Evolutionary conservation across 169 alveolate genomes (phyloP), one percentile per base, ranked within the genome.

Genomic region (Ichthyophthirius multifiliis): DNA sequence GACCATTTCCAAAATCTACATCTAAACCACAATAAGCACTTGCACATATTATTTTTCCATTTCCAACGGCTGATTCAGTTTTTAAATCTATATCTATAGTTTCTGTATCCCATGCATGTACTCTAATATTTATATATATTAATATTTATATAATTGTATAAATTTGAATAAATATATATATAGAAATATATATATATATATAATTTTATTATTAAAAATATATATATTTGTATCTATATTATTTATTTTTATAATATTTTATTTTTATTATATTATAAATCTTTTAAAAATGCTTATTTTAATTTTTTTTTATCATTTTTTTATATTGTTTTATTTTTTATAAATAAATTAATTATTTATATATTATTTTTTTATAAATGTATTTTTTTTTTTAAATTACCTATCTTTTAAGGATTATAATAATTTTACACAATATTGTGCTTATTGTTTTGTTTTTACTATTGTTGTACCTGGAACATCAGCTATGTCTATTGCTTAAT

Each of bases 31-130:
- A 74, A 83, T 88, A 92, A 15, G 89, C 90, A 23, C 92, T 44
- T 16, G 95, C 95, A 76, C 95, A 92, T 3, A 92, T 88, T 23
- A 90, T 71, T 16, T 43, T 81, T 18, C 96, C 96, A 35, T 83
- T 85, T n/a, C 91, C 91, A 4, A 89, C 87, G 12, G 94, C 92
- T 45, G 83, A 64, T 71, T 90, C 91, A 35, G 47, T 86, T 39
- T 90, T 92, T 9, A 80, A 87, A 76, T 92, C 92, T 5, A 92
- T 48, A 43, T 83, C 88, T 30, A 86, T 85, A 27, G 96, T 92
- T 85, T 92, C 96, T 9, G 96, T 90, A 86, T 92, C 96, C 94
- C 96, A 92, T 43, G 96, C 96, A 87, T 83, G 92, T 3, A 87
- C 71, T 75, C 95, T 62, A 43, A n/a, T n/a, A n/a, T n/a, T 86